These are phyloP conservation scores for Penicillium sp. DNA, from an alignment of 2,329 filamentous ascomycete species.

Conservation along the genomic window DNA sequence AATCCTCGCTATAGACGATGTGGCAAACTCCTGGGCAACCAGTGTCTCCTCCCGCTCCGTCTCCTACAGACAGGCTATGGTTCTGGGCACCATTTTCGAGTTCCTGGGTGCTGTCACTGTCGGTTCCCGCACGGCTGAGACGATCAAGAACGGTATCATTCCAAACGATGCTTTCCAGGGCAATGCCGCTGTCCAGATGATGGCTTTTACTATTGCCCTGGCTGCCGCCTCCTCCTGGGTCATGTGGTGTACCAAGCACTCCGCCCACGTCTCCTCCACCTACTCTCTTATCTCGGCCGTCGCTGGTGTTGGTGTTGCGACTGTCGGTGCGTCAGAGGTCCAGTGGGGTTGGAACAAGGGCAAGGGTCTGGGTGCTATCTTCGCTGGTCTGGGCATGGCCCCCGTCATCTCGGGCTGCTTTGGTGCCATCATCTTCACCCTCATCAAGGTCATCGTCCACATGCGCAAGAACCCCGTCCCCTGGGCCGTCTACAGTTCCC, in stretches of 20 bases:
- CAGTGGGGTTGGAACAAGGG: slow-evolving; percentile 73
- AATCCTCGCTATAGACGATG: slow-evolving; percentile 60
- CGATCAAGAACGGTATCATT: slow-evolving; percentile 80
- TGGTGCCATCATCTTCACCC: slow-evolving; percentile 69
- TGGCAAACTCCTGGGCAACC: slow-evolving; percentile 82
- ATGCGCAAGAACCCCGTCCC: slow-evolving; percentile 71
- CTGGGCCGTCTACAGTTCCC: slow-evolving; percentile 74
- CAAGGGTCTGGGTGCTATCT: slow-evolving; percentile 71
- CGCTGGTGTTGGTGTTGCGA: slow-evolving; percentile 71
- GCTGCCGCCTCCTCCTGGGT: slow-evolving; percentile 63
- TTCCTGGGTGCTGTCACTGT: slow-evolving; percentile 69
- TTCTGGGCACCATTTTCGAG: slow-evolving; percentile 68
- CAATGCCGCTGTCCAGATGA: slow-evolving; percentile 69
- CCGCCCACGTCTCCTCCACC: slow-evolving; percentile 73
- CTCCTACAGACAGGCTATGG: slow-evolving; percentile 39
- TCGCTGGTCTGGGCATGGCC: slow-evolving; percentile 67
- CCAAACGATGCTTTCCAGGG: slow-evolving; percentile 61
- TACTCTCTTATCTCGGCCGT: slow-evolving; percentile 73
- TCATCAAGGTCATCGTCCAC: slow-evolving; percentile 74
- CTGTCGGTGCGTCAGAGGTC: slow-evolving; percentile 64
- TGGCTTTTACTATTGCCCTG: slow-evolving; percentile 53
- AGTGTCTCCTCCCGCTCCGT: slow-evolving; percentile 76
- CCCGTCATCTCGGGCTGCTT: slow-evolving; percentile 69
- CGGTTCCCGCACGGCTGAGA: slow-evolving; percentile 71
- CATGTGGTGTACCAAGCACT: slow-evolving; percentile 78